Conservation (phyloP, 139 green algal genomes). For the Deuterostichococcus epilithicus region DNA sequence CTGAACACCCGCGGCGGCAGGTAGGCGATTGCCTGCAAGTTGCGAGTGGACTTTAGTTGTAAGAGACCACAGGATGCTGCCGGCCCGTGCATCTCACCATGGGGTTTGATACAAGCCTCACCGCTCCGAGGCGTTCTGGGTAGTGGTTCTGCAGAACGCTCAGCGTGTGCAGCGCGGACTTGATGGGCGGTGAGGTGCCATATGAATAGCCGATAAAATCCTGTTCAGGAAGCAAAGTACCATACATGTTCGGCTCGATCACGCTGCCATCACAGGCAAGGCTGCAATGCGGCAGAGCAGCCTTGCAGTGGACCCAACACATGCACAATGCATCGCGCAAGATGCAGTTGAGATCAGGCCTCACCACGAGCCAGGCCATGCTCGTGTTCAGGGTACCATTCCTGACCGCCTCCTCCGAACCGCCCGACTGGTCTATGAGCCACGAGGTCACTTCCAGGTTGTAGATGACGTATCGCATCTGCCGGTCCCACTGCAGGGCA, state of each 20-base stretch:
- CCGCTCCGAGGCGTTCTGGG: conserved; percentile 68
- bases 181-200: conserved; percentile 64
- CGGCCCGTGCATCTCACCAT: too few relatives aligned
- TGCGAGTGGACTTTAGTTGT: too few relatives aligned
- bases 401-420: conserved; percentile 37
- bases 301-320: too few relatives aligned
- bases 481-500: conserved; percentile 32
- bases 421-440: conserved; percentile 52
- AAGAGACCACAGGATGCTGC: too few relatives aligned
- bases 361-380: background rate
- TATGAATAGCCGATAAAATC: conserved; percentile 17
- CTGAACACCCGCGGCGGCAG: conserved; percentile 69
- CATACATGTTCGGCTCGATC: too few relatives aligned
- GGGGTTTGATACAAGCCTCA: background rate
- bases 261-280: too few relatives aligned
- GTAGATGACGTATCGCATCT: conserved; percentile 80
- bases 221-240: background rate
- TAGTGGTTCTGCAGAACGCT: conserved; percentile 75
- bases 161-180: conserved; percentile 42
- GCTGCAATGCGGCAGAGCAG: too few relatives aligned
- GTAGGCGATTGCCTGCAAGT: conserved; percentile 58
- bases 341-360: background rate
- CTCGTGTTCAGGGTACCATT: background rate
- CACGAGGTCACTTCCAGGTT: conserved; percentile 61
- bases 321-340: background rate